A percentile compares a stretch with the other conserved stretches of the same genome.
phyloP scores from a whole-genome alignment of 441 rosid genomes.

The Populus hybrid region DNA sequence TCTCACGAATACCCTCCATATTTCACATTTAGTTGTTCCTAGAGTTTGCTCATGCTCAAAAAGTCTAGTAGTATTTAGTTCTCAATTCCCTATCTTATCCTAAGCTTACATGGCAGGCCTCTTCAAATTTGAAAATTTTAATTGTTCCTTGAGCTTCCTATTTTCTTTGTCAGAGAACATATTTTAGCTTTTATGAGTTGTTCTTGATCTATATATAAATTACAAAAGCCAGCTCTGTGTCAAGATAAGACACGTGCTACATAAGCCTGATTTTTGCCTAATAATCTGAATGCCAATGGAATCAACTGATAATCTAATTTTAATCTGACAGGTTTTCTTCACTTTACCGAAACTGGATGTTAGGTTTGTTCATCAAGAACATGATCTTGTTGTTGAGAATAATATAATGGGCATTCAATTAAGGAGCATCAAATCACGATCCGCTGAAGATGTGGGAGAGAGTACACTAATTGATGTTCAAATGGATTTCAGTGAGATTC shows the following conservation, averaged over 20 bases:
- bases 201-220: background rate
- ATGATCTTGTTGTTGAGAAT: slow-evolving; percentile 64
- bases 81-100: background rate
- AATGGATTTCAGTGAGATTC: slow-evolving; percentile 92
- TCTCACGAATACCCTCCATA: background rate
- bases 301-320: slow-evolving; percentile 8
- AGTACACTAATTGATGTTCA: slow-evolving; percentile 85
- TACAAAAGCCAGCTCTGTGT: background rate
- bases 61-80: no score
- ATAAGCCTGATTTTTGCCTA: background rate
- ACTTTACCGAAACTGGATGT: slow-evolving; percentile 78
- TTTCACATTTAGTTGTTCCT: background rate
- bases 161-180: background rate
- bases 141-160: background rate
- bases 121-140: background rate
- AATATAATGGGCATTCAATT: slow-evolving; percentile 84
- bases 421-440: slow-evolving; percentile 64
- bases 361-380: slow-evolving; percentile 71
- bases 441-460: slow-evolving; percentile 88
- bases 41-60: background rate
- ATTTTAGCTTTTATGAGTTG: background rate
- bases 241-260: background rate
- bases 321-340: slow-evolving; percentile 64
- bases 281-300: background rate
- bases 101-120: background rate